Base-by-base conservation (phyloP, 257 asterid genomes). In the Scutellaria barbata region DNA sequence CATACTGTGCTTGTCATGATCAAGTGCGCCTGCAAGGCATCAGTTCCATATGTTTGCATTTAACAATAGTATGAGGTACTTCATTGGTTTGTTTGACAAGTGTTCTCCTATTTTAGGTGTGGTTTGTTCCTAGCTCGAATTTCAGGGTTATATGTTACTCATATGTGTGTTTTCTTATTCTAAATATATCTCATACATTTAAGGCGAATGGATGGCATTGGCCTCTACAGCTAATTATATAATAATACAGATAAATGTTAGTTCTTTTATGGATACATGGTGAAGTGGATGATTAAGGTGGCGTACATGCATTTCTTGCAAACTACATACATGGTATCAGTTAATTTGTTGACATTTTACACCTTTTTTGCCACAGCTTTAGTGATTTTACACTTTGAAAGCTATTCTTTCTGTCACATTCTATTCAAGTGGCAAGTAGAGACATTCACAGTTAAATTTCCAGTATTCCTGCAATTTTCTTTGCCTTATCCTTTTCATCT, bases 341-440 rank as follows among this genome's bases (percentile, higher is more conserved):
- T 41, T 73, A 14, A 14, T 22, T 51, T 12, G 9, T 65, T 47
- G 43, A 33, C 60, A 12, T 56, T 39, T 30, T 17, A 56, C 22
- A 56, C 51, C 33, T 10, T 33, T 10, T 33, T 5, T 47, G 11
- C 39, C n/a, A 64, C 18, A 35, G 14, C 35, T 65, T 7, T 30
- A 22, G 65, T 9, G 35, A 42, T n/a, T 46, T 43, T 63, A 39
- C 22, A 39, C 8, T 51, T 63, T 68, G 45, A 10, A 22, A 46
- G 65, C 50, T 57, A 10, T 37, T 77, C 55, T 57, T 12, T 43
- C 60, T 72, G 65, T 66, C 13, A 25, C 63, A 68, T 2, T 52
- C 65, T 42, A 14, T 52, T 54, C 39, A 41, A 68, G 73, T 68
- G 53, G 73, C 13, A 43, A 17, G 33, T 47, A 17, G 66, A 71